A percentile compares a stretch with the other conserved stretches of the same genome.
Evolutionary conservation across 1,284 basidiomycete genomes (phyloP).

Genomic region (Fomitopsis palustris): DNA sequence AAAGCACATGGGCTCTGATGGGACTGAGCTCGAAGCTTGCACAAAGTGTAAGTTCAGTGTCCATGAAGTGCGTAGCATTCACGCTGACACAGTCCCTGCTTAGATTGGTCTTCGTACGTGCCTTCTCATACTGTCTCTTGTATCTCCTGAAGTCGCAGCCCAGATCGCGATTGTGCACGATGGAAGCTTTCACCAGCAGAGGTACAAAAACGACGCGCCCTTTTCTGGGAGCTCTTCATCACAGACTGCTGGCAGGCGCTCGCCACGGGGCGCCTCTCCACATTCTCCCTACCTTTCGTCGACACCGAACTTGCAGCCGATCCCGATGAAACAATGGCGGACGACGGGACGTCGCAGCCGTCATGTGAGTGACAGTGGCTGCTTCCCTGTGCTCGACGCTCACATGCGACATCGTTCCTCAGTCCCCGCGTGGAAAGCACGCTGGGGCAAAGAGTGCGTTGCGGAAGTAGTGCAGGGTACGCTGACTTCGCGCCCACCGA

Average conservation of each 20-base stretch:
- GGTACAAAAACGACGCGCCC: slow-evolving; percentile 38
- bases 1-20: slow-evolving; percentile 33
- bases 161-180: slow-evolving; percentile 40
- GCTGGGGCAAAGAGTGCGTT: slow-evolving; percentile 65
- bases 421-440: slow-evolving; percentile 74
- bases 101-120: slow-evolving; percentile 30
- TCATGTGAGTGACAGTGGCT: slow-evolving; percentile 21
- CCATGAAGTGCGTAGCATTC: neutral
- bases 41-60: slow-evolving; percentile 28
- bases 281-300: slow-evolving; percentile 27
- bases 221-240: slow-evolving; percentile 47
- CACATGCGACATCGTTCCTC: neutral
- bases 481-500: slow-evolving; percentile 60
- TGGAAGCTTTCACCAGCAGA: slow-evolving; percentile 37
- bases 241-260: slow-evolving; percentile 31
- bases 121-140: neutral
- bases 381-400: neutral
- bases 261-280: slow-evolving; percentile 26
- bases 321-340: slow-evolving; percentile 23
- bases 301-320: slow-evolving; percentile 28
- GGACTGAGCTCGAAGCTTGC: slow-evolving; percentile 32
- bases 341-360: slow-evolving; percentile 24
- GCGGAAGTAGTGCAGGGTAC: slow-evolving; percentile 63
- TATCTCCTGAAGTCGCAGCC: neutral
- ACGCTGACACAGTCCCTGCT: neutral